Evolutionary conservation across 2,329 filamentous ascomycete genomes (phyloP).

Genomic region (Boeremia exigua): DNA sequence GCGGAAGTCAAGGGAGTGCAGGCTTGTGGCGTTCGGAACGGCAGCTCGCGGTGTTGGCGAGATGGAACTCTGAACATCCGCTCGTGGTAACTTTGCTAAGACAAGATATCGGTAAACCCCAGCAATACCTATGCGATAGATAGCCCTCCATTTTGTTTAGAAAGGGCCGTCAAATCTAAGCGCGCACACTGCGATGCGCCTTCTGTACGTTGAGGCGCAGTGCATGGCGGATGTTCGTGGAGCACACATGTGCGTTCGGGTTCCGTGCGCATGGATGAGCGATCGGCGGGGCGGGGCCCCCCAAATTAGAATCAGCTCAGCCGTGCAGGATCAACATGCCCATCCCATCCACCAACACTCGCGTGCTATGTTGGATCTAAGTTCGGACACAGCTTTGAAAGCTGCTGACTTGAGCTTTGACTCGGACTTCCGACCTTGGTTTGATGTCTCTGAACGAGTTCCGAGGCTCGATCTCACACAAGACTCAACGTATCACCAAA

Average conservation of each 20-base stretch:
- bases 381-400: neutral
- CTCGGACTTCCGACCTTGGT: neutral
- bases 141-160: neutral
- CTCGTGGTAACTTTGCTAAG: neutral
- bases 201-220: conserved; percentile 9
- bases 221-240: conserved; percentile 6
- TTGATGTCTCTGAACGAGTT: neutral
- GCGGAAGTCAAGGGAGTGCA: conserved; percentile 11
- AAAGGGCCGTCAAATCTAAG: neutral
- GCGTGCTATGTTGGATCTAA: neutral
- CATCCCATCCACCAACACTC: neutral
- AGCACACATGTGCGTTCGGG: conserved; percentile 8
- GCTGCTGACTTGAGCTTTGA: neutral
- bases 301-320: conserved; percentile 15
- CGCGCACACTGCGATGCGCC: conserved; percentile 4
- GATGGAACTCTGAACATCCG: conserved; percentile 9
- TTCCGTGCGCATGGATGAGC: conserved; percentile 12
- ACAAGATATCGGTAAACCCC: neutral
- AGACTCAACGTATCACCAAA: neutral
- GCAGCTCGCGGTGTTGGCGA: conserved; percentile 7
- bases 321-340: conserved; percentile 11
- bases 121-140: conserved; percentile 3
- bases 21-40: conserved; percentile 13
- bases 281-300: conserved; percentile 9
- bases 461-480: neutral